Conservation (phyloP, 192 early-diverging fungal genomes). For the Allomyces macrogynus region DNA sequence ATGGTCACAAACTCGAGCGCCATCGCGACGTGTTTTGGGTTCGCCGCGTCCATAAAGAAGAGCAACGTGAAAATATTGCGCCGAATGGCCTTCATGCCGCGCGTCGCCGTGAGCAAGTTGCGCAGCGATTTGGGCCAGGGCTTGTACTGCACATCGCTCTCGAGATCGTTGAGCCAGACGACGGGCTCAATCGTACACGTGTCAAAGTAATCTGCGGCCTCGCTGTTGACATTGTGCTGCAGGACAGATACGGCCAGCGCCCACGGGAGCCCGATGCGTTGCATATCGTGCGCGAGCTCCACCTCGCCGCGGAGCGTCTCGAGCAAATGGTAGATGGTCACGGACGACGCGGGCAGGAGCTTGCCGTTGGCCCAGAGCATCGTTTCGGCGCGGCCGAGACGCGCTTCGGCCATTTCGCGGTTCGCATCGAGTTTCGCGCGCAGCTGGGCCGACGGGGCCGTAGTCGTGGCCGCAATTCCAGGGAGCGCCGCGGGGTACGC, state of each 20-base stretch:
- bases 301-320: neutral
- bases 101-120: conserved; percentile 36
- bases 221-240: conserved; percentile 9
- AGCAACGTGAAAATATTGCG: conserved; percentile 58
- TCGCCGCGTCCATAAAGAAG: conserved; percentile 52
- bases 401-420: too few relatives aligned
- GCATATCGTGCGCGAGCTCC: neutral
- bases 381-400: too few relatives aligned
- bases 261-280: conserved; percentile 1
- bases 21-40: conserved; percentile 21
- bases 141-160: conserved; percentile 55
- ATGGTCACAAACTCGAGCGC: conserved; percentile 39
- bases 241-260: conserved; percentile 4
- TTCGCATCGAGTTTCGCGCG: too few relatives aligned
- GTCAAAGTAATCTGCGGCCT: conserved; percentile 62
- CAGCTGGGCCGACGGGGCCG: too few relatives aligned
- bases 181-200: conserved; percentile 24
- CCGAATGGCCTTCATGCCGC: conserved; percentile 53
- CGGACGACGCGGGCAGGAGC: conserved; percentile 1
- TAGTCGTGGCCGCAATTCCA: too few relatives aligned
- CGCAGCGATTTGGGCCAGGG: conserved; percentile 36
- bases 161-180: conserved; percentile 84
- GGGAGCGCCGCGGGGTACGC: too few relatives aligned
- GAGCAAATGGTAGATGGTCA: conserved; percentile 12
- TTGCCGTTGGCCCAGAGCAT: neutral